Evolutionary conservation across 352 stramenopile genomes (phyloP).

Genomic region (Phytopythium delawarense): DNA sequence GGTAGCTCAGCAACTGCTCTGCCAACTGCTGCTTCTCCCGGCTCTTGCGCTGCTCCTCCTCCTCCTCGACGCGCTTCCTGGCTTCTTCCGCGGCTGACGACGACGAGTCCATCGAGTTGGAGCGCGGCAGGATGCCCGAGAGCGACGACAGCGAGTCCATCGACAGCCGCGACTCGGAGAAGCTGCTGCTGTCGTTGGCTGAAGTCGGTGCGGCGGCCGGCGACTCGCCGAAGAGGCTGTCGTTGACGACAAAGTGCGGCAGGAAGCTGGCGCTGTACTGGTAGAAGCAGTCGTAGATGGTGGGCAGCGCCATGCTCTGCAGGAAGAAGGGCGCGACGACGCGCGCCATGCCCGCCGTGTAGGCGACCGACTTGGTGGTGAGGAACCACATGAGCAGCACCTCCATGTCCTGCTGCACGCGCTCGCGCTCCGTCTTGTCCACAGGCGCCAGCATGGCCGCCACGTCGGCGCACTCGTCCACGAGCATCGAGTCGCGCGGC

Average conservation of each 20-base stretch:
- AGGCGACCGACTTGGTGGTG: slow-evolving; percentile 74
- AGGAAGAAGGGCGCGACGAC: slow-evolving; percentile 74
- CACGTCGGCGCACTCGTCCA: slow-evolving; percentile 49
- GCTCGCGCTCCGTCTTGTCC: slow-evolving; percentile 17
- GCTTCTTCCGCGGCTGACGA: slow-evolving; percentile 24
- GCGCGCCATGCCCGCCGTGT: slow-evolving; percentile 68
- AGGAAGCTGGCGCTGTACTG: slow-evolving; percentile 75
- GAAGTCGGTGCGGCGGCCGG: slow-evolving; percentile 1
- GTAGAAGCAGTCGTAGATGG: slow-evolving; percentile 86
- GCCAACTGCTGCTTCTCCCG: slow-evolving; percentile 58
- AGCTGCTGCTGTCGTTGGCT: slow-evolving; percentile 19
- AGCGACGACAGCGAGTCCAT: slow-evolving; percentile 9
- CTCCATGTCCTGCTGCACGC: slow-evolving; percentile 61
- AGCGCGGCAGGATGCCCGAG: slow-evolving; percentile 16
- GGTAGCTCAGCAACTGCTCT: slow-evolving; percentile 72
- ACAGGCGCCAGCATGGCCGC: slow-evolving; percentile 28
- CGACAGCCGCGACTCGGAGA: slow-evolving; percentile 16
- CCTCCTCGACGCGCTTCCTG: slow-evolving; percentile 24
- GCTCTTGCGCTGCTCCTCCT: slow-evolving; percentile 25
- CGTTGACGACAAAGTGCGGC: slow-evolving; percentile 61
- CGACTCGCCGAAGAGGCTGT: slow-evolving; percentile 26
- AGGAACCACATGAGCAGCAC: slow-evolving; percentile 79
- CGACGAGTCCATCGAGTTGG: slow-evolving; percentile 34
- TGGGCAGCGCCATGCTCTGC: slow-evolving; percentile 62
- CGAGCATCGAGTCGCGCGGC: slow-evolving; percentile 53